Evolutionary conservation across 768 basidiomycete species (phyloP).

Genomic region (Inosperma sp.): DNA sequence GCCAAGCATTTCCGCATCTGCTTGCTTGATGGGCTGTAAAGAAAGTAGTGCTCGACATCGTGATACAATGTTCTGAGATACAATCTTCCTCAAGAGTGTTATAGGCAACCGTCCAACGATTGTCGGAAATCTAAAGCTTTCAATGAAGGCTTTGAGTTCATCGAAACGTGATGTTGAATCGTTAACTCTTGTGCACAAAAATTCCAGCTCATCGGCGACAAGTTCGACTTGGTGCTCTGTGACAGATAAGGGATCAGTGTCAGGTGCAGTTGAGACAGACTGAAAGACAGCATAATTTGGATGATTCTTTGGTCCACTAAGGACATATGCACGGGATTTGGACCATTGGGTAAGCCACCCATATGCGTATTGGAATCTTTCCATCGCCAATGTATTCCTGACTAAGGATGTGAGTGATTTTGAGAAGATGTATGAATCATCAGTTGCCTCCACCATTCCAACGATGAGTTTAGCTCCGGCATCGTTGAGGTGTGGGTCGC

Average conservation of each 20-base stretch:
- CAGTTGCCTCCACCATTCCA: conserved; percentile 25
- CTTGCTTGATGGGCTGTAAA: conserved; percentile 21
- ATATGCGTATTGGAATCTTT: conserved; percentile 15
- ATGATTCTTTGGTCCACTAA: neutral
- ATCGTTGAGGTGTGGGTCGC: conserved; percentile 15
- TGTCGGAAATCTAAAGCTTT: conserved; percentile 21
- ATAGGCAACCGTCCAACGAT: conserved; percentile 13
- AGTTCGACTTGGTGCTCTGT: neutral
- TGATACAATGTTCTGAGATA: conserved; percentile 20
- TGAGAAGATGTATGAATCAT: conserved; percentile 20
- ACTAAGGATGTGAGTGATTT: conserved; percentile 3
- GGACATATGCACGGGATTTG: conserved; percentile 14
- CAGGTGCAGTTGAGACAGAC: neutral
- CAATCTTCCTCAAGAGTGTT: conserved; percentile 20
- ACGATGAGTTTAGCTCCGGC: conserved; percentile 8
- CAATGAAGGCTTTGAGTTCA: conserved; percentile 16
- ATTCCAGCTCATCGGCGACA: neutral
- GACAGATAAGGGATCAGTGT: neutral
- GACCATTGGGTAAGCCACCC: conserved; percentile 19
- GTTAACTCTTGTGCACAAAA: conserved; percentile 19
- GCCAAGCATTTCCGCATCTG: conserved; percentile 21
- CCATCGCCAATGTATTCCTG: conserved; percentile 12
- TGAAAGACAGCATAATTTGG: neutral
- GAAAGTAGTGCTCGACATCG: conserved; percentile 17
- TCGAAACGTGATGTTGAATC: conserved; percentile 12